Conservation (phyloP, 2,329 filamentous ascomycete genomes). For the Aspergillus tubingensis region DNA sequence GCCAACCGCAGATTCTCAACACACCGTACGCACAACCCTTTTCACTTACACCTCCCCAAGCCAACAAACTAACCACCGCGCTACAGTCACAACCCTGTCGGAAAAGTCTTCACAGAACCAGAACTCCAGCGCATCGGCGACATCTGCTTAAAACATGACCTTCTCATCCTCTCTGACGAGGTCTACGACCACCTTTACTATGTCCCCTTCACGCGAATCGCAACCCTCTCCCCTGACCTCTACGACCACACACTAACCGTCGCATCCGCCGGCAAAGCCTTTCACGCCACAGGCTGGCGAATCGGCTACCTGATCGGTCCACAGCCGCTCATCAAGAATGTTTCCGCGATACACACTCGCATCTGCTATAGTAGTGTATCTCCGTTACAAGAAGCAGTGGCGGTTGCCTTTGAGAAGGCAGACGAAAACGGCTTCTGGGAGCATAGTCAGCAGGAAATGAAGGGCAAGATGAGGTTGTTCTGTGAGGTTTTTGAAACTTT, state of each 20-base stretch:
- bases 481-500: conserved; percentile 78
- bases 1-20: conserved; percentile 46
- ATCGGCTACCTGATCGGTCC: conserved; percentile 94
- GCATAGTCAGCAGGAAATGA: conserved; percentile 80
- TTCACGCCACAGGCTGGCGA: conserved; percentile 96
- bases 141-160: conserved; percentile 86
- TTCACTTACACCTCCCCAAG: no score
- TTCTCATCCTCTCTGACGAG: conserved; percentile 89
- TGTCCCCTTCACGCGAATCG: conserved; percentile 89
- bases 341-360: conserved; percentile 89
- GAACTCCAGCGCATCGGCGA: conserved; percentile 85
- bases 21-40: conserved; percentile 44
- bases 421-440: conserved; percentile 87
- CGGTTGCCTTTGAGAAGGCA: conserved; percentile 90
- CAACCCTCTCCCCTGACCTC: conserved; percentile 86
- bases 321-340: conserved; percentile 84
- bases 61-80: conserved; percentile 16
- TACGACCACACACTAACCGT: conserved; percentile 88
- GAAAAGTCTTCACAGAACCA: conserved; percentile 85
- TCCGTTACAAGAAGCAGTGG: conserved; percentile 89
- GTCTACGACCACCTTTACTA: conserved; percentile 97
- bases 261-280: conserved; percentile 95
- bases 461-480: conserved; percentile 81
- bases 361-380: conserved; percentile 96
- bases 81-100: conserved; percentile 79